phyloP scores from a whole-genome alignment of 805 yeast genomes.

The Metschnikowia corniflorae region DNA sequence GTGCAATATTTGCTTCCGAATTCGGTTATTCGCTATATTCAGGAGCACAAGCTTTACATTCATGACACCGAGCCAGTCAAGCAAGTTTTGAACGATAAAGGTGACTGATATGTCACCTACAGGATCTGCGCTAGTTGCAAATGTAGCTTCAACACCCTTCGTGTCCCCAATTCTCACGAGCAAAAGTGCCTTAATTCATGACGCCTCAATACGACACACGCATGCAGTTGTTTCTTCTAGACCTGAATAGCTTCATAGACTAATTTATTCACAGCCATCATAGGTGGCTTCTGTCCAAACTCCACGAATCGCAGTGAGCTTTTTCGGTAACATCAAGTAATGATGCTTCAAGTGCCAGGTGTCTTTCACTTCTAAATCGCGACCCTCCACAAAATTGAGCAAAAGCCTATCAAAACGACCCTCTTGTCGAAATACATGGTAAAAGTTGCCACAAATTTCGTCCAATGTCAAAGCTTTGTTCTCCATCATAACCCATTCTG shows the following conservation, averaged over 20 bases:
- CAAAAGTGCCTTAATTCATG: too few species aligned
- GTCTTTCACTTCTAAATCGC: constrained; percentile 11
- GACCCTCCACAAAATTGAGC: constrained; percentile 16
- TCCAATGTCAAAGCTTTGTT: constrained; percentile 37
- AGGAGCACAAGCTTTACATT: constrained; percentile 82
- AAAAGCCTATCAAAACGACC: constrained; percentile 15
- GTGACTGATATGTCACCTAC: constrained; percentile 22
- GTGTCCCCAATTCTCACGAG: too few species aligned
- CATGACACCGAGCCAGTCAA: constrained; percentile 92
- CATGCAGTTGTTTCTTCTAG: too few species aligned
- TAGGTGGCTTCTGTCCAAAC: constrained; percentile 8
- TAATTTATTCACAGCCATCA: background rate
- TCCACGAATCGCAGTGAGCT: constrained; percentile 7
- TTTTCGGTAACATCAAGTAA: constrained; percentile 18
- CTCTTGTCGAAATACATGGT: constrained; percentile 16
- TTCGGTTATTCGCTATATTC: constrained; percentile 90
- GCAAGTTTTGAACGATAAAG: constrained; percentile 55
- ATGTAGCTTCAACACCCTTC: too few species aligned
- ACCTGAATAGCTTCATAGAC: too few species aligned
- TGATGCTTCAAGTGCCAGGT: constrained; percentile 15
- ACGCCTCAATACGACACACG: too few species aligned
- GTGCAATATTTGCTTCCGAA: constrained; percentile 94
- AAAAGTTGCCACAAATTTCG: constrained; percentile 34
- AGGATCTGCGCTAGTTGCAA: too few species aligned
- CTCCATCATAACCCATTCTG: constrained; percentile 28